Percentiles rank a stretch among this genome's conserved stretches.
These are phyloP conservation scores for Geosiphon pyriformis DNA, from an alignment of 192 early-diverging fungal species.

Conservation along the genomic window DNA sequence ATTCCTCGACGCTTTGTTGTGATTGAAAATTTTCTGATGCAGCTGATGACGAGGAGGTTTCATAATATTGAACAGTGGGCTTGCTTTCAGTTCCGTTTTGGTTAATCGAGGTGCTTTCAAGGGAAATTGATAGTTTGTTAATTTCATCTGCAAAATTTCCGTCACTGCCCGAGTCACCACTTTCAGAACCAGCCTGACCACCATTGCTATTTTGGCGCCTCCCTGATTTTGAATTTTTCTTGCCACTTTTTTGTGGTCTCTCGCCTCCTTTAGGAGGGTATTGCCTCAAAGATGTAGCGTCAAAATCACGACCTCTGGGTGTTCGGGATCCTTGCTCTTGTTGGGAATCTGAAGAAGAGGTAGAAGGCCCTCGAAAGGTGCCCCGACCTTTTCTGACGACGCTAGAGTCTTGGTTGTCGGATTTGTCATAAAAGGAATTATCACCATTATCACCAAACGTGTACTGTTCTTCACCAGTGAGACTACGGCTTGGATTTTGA, in stretches of 20 bases:
- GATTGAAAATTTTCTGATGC: neutral
- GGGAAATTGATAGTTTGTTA: neutral
- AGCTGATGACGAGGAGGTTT: neutral
- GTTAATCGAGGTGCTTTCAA: slow-evolving; percentile 10
- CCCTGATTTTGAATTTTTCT: slow-evolving; percentile 18
- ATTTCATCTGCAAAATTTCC: slow-evolving; percentile 12
- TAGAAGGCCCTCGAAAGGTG: slow-evolving; percentile 10
- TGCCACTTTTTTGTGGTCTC: slow-evolving; percentile 8
- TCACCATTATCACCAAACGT: slow-evolving; percentile 4
- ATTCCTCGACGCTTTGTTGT: slow-evolving; percentile 17
- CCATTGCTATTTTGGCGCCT: slow-evolving; percentile 12
- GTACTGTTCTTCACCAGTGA: slow-evolving; percentile 7
- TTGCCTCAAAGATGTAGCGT: slow-evolving; percentile 34
- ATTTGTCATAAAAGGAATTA: slow-evolving; percentile 16
- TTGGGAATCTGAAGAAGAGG: slow-evolving; percentile 1
- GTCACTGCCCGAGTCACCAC: slow-evolving; percentile 17
- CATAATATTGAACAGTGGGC: neutral
- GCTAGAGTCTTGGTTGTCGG: slow-evolving; percentile 2
- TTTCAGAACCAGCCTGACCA: slow-evolving; percentile 12
- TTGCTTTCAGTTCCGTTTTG: slow-evolving; percentile 10
- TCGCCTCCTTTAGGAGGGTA: slow-evolving; percentile 25
- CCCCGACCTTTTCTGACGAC: slow-evolving; percentile 24
- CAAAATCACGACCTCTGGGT: slow-evolving; percentile 36
- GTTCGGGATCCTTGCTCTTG: slow-evolving; percentile 23
- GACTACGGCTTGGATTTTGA: neutral